phyloP scores from a whole-genome alignment of 1,139 yeast species.

The Torulaspora globosa region DNA sequence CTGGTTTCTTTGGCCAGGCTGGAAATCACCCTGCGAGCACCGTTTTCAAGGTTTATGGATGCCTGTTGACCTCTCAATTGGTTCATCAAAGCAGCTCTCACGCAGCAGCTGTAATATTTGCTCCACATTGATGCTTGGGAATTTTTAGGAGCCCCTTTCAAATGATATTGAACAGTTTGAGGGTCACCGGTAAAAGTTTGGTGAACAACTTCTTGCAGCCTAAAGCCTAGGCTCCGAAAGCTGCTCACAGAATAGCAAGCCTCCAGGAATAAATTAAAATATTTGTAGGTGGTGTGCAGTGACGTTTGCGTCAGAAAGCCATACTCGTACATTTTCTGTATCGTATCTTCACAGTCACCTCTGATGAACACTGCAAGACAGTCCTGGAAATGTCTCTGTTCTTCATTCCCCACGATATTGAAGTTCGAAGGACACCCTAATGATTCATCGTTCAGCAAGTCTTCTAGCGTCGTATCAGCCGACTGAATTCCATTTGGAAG shows the following conservation, averaged over 20 bases:
- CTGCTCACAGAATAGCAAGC: slow-evolving; percentile 12
- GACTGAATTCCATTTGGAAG: slow-evolving; percentile 4
- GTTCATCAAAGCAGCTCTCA: slow-evolving; percentile 12
- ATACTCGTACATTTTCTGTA: slow-evolving; percentile 22
- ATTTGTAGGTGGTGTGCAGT: slow-evolving; percentile 8
- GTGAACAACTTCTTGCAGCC: slow-evolving; percentile 11
- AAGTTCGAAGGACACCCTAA: slow-evolving; percentile 10
- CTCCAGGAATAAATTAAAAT: slow-evolving; percentile 17
- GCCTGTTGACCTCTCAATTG: slow-evolving; percentile 2
- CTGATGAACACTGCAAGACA: slow-evolving; percentile 25
- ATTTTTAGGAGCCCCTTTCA: neutral
- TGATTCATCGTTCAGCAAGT: slow-evolving; percentile 21
- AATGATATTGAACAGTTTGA: neutral
- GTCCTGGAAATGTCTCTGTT: slow-evolving; percentile 14
- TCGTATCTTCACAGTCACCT: slow-evolving; percentile 22
- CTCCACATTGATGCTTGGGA: slow-evolving; percentile 9
- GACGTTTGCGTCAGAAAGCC: slow-evolving; percentile 16
- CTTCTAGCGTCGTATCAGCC: slow-evolving; percentile 15
- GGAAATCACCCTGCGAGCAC: slow-evolving; percentile 5
- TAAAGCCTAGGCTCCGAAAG: slow-evolving; percentile 14
- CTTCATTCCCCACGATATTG: slow-evolving; percentile 2
- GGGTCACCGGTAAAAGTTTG: slow-evolving; percentile 10
- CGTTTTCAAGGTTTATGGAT: slow-evolving; percentile 10
- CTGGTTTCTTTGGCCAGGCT: neutral
- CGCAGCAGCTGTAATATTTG: slow-evolving; percentile 20